Base-by-base conservation (phyloP, 2,329 filamentous ascomycete genomes). In the Fusarium brachygibbosum region DNA sequence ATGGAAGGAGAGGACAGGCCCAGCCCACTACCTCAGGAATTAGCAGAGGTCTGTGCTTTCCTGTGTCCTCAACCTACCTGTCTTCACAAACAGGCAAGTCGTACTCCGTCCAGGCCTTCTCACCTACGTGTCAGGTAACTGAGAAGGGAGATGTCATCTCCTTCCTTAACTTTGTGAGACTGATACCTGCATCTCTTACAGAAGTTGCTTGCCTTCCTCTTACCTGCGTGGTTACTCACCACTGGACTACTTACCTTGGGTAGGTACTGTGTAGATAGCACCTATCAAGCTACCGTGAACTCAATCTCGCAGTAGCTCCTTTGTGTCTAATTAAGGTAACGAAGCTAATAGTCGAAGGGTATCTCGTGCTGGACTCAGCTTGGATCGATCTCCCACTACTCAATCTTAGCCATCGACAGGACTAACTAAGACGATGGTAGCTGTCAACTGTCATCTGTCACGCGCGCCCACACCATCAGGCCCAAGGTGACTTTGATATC, bases 381-480 rank as follows among this genome's bases (percentile, higher is more conserved):
- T 28, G 23, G 21, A 25, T 25, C 23, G 23, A 17, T 49, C 21
- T 35, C 17, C 31, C 31, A 23, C 32, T 16, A 11, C 34, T 48
- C n/a, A 37, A 41, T 32, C 28, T 42, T 25, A 34, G 23, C 32
- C 37, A 44, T 42, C 11, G n/a, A n/a, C 16, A 49, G 10, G 23
- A 31, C 31, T 37, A 44, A 38, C 32, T 29, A 51, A 50, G 21
- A 40, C 14, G 34, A 51, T 35, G 51, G 49, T 32, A 45, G 41
- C 50, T 59, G 32, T 37, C 44, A 58, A 31, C 40, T 59, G 38
- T 41, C 52, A 58, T 31, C 23, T 50, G 59, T 64, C 58, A 58
- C 38, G 19, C 38, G 23, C 38, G 11, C 31, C 25, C 41, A 32
- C 51, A 50, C 25, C 41, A 40, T 23, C 35, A 48, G 16, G 40